Evolutionary conservation across 148 eudicot species (phyloP).

Genomic region (Spergularia bocconei): DNA sequence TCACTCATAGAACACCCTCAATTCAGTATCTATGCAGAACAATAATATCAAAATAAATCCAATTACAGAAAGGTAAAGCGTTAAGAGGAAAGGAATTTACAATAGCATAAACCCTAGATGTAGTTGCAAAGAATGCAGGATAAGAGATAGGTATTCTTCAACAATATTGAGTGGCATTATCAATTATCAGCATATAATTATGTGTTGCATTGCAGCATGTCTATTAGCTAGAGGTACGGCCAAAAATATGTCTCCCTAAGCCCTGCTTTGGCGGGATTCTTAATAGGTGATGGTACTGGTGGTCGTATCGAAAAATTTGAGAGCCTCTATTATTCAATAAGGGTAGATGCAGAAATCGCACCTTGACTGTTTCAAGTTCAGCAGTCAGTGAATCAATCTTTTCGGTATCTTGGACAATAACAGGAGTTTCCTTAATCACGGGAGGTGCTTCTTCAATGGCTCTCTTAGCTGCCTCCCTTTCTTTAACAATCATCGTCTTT

Average conservation of each 20-base stretch:
- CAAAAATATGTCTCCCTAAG: background rate
- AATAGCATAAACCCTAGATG: no score
- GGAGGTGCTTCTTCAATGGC: constrained; percentile 98
- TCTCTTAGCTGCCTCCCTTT: constrained; percentile 91
- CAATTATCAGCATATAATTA: no score
- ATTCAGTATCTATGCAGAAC: background rate
- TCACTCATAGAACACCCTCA: background rate
- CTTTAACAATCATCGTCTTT: constrained; percentile 58
- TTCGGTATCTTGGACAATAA: constrained; percentile 55
- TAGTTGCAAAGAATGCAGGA: no score
- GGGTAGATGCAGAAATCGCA: constrained; percentile 5
- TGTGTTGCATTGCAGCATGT: no score
- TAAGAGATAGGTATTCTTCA: no score
- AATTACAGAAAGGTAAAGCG: background rate
- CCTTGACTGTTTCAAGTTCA: constrained; percentile 45
- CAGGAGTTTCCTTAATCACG: constrained; percentile 84
- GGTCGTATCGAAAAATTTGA: background rate
- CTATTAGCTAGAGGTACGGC: no score
- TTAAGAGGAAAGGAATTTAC: no score
- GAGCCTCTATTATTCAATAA: background rate
- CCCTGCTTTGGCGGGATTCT: background rate
- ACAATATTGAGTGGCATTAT: no score
- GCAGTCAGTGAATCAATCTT: constrained; percentile 40
- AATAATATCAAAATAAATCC: background rate
- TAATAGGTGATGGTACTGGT: background rate